Conservation (phyloP, 768 basidiomycete genomes). For the Suillus hirtellus region DNA sequence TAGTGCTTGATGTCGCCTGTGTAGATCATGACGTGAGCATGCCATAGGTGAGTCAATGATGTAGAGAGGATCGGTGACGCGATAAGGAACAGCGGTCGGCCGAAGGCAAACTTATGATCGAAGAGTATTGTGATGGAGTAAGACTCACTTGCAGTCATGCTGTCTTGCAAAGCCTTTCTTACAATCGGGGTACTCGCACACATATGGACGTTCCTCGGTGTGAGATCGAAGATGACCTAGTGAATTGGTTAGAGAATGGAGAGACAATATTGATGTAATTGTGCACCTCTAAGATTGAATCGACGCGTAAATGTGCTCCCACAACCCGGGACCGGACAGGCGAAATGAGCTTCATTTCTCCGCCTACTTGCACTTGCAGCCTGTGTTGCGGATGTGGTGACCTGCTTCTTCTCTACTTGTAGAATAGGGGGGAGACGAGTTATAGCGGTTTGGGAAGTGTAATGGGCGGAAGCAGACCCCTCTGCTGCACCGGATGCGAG, state of each 20-base stretch:
- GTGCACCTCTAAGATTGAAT: conserved; percentile 80
- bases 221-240: conserved; percentile 91
- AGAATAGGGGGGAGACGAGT: conserved; percentile 79
- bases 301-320: conserved; percentile 96
- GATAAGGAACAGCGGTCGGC: background rate
- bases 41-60: conserved; percentile 4
- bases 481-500: conserved; percentile 30
- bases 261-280: conserved; percentile 5
- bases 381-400: conserved; percentile 93
- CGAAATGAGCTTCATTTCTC: conserved; percentile 88
- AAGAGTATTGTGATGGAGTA: background rate
- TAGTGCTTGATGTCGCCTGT: conserved; percentile 85
- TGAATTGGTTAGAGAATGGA: conserved; percentile 27
- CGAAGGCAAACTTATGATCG: background rate
- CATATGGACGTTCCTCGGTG: conserved; percentile 92
- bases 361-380: conserved; percentile 87
- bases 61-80: background rate
- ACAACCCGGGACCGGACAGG: conserved; percentile 93
- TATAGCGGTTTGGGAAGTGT: conserved; percentile 32
- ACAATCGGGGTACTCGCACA: conserved; percentile 92
- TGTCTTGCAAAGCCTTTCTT: conserved; percentile 94
- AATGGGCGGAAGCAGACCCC: conserved; percentile 29
- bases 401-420: conserved; percentile 92
- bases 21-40: conserved; percentile 12
- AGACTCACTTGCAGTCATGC: conserved; percentile 92